Evolutionary conservation across 2,329 filamentous ascomycete genomes (phyloP).

Genomic region (Alternaria rosae): DNA sequence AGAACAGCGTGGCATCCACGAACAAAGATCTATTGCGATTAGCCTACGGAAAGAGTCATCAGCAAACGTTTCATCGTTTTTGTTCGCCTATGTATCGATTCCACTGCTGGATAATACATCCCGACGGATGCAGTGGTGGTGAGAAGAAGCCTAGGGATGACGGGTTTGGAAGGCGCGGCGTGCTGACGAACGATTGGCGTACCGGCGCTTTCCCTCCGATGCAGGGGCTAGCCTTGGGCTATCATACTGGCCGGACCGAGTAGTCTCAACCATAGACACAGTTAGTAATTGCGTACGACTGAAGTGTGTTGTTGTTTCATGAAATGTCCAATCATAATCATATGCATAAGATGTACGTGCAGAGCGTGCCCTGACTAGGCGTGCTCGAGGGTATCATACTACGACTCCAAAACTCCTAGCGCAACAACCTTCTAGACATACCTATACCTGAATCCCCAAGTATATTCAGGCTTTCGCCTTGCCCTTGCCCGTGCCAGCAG

Average conservation of each 20-base stretch:
- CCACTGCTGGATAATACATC: background rate
- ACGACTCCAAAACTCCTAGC: slow-evolving; percentile 7
- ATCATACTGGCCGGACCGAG: background rate
- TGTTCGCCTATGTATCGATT: background rate
- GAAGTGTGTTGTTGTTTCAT: background rate
- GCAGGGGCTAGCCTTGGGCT: slow-evolving; percentile 1
- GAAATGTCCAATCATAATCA: background rate
- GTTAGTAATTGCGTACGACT: background rate
- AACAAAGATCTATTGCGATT: slow-evolving; percentile 1
- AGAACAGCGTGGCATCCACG: background rate
- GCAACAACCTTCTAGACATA: background rate
- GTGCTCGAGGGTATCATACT: slow-evolving; percentile 16
- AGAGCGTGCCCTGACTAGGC: background rate
- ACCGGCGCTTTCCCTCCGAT: background rate
- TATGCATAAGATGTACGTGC: background rate
- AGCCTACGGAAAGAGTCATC: background rate
- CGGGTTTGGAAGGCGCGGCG: slow-evolving; percentile 1
- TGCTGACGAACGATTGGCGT: slow-evolving; percentile 8
- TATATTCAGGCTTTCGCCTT: slow-evolving; percentile 19
- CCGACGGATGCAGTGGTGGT: slow-evolving; percentile 5
- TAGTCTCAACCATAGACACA: background rate
- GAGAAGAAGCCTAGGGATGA: background rate
- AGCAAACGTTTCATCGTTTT: background rate
- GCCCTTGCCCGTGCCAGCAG: slow-evolving; percentile 32
- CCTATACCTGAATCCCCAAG: background rate